Base-by-base conservation (phyloP, 1,284 basidiomycete species). In the Tilletia caries region DNA sequence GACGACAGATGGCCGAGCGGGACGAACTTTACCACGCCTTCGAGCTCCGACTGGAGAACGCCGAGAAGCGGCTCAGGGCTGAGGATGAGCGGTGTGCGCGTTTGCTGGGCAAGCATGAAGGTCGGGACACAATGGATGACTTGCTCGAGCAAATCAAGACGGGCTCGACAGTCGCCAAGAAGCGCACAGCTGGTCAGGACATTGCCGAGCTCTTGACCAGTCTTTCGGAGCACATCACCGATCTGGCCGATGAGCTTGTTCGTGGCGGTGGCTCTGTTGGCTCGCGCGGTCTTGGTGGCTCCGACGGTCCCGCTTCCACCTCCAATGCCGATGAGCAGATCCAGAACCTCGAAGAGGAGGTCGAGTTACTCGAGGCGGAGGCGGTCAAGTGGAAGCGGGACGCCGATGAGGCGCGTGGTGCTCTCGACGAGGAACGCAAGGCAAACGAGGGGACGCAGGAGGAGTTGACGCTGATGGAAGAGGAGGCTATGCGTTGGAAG, bases 91-190 rank as follows among this genome's bases (percentile, higher is more conserved):
- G 79, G 44, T 82, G 80, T 52, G 77, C 77, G 50, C 72, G 73
- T 33, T 73, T 82, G 71, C 70, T 82, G 23, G 81, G 81, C 70
- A 82, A 82, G 69, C 71, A 69, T 43, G 81, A 82, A 43, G 81
- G 81, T 12, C 77, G 81, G 18, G 81, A 82, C 54, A 80, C 82
- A 70, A 82, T 82, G 79, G 81, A 82, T 71, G 77, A 79, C 60
- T 68, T 82, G 37, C 73, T 82, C 54, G 75, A 75, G 71, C 78
- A 77, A 54, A 82, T 82, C 77, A 82, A 82, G 68, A 72, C 74
- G 3, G 73, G 76, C 37, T 67, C 73, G 10, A 65, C 69, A 4
- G 71, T 70, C 20, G 68, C 70, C 15, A 76, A 77, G 69, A 74
- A 74, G 70, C 66, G 69, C 34, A 78, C 79, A 2, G 74, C 77